These are phyloP conservation scores for Microglena sp. DNA, from an alignment of 139 green algal genomes.

Conservation along the genomic window DNA sequence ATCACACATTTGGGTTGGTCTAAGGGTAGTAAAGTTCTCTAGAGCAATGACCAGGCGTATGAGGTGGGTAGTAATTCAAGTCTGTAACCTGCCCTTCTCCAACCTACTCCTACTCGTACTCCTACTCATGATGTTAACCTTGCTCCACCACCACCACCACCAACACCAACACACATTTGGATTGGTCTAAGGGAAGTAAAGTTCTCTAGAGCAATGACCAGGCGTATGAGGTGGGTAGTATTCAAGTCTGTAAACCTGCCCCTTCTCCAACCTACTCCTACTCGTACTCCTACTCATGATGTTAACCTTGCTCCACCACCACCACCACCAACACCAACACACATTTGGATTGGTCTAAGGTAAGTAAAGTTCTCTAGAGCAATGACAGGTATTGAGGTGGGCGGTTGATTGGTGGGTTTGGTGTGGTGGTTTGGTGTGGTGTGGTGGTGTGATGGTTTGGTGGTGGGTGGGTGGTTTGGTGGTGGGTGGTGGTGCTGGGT, in stretches of 20 bases:
- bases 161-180: conserved; percentile 43
- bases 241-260: background rate
- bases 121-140: too few relatives aligned
- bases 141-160: too few relatives aligned
- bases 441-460: too few relatives aligned
- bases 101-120: too few relatives aligned
- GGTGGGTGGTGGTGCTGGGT: too few relatives aligned
- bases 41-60: conserved; percentile 36
- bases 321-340: too few relatives aligned
- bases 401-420: too few relatives aligned
- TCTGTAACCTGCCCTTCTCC: background rate
- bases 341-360: conserved; percentile 49
- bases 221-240: conserved; percentile 16
- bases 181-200: conserved; percentile 44
- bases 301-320: too few relatives aligned
- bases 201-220: conserved; percentile 42
- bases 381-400: too few relatives aligned
- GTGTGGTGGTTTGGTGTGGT: too few relatives aligned
- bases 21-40: conserved; percentile 30
- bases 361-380: conserved; percentile 35
- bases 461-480: too few relatives aligned
- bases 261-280: background rate
- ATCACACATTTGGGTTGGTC: conserved; percentile 54
- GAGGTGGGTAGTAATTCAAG: too few relatives aligned
- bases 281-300: background rate